Conservation (phyloP, 2,329 filamentous ascomycete genomes). For the Phialophora expanda region DNA sequence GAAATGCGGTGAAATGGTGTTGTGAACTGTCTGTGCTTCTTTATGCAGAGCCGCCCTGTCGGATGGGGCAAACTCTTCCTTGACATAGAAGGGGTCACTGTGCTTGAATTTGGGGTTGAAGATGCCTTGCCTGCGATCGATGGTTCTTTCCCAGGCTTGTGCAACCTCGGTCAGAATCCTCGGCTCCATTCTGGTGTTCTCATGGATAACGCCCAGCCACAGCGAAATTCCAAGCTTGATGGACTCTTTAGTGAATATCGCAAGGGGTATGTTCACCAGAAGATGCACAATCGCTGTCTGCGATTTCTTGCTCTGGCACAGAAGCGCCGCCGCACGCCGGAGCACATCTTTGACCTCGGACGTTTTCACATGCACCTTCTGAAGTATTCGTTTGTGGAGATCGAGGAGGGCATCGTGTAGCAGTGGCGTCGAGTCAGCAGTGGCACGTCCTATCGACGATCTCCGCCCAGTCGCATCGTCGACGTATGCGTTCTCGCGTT, state of each 20-base stretch:
- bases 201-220: conserved; percentile 96
- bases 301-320: conserved; percentile 77
- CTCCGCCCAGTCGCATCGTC: conserved; percentile 30
- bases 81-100: conserved; percentile 85
- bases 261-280: conserved; percentile 90
- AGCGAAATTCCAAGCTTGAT: conserved; percentile 94
- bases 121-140: conserved; percentile 76
- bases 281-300: conserved; percentile 82
- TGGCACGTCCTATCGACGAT: conserved; percentile 22
- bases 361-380: conserved; percentile 72
- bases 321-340: conserved; percentile 79
- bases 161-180: conserved; percentile 85
- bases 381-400: conserved; percentile 72
- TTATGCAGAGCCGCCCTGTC: conserved; percentile 76
- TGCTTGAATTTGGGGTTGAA: conserved; percentile 77
- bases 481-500: conserved; percentile 24
- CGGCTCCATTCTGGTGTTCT: conserved; percentile 86
- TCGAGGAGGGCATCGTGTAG: conserved; percentile 68
- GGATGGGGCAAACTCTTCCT: conserved; percentile 90
- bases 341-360: conserved; percentile 80
- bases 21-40: conserved; percentile 78
- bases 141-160: conserved; percentile 86
- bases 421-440: conserved; percentile 48
- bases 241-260: conserved; percentile 89
- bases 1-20: conserved; percentile 83